Percentiles rank a stretch among this genome's conserved stretches.
Conservation (phyloP, 31 red algal genomes). For the Porphyra umbilicalis region DNA sequence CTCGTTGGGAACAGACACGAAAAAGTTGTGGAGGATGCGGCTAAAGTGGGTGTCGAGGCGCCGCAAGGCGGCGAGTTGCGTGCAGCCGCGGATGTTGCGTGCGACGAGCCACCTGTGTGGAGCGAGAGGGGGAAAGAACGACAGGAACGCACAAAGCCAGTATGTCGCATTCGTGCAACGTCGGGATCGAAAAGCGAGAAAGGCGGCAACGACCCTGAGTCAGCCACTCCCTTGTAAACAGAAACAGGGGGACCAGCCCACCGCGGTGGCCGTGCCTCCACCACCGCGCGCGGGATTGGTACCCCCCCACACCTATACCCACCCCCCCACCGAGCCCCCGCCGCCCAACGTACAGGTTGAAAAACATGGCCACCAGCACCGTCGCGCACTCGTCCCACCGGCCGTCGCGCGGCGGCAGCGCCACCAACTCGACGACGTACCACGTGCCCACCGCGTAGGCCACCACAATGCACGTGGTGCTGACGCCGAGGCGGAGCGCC, state of each 20-base stretch:
- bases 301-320: too few relatives aligned
- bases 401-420: not conserved
- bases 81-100: conserved; percentile 19
- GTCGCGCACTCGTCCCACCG: conserved; percentile 8
- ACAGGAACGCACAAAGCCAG: too few relatives aligned
- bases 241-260: too few relatives aligned
- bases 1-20: not conserved
- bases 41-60: conserved; percentile 4
- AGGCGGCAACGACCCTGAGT: too few relatives aligned
- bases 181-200: too few relatives aligned
- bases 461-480: conserved; percentile 7
- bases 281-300: too few relatives aligned
- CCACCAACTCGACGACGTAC: not conserved
- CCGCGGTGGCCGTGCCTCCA: too few relatives aligned
- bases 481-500: conserved; percentile 7
- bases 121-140: too few relatives aligned
- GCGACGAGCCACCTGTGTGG: conserved; percentile 39
- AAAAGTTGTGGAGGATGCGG: not conserved
- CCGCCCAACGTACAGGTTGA: too few relatives aligned
- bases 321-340: too few relatives aligned
- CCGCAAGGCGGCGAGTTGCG: conserved; percentile 19
- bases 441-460: not conserved
- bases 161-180: too few relatives aligned
- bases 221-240: too few relatives aligned
- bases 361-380: conserved; percentile 6